Evolutionary conservation across 2,329 filamentous ascomycete genomes (phyloP).

Genomic region (Fusarium concolor): DNA sequence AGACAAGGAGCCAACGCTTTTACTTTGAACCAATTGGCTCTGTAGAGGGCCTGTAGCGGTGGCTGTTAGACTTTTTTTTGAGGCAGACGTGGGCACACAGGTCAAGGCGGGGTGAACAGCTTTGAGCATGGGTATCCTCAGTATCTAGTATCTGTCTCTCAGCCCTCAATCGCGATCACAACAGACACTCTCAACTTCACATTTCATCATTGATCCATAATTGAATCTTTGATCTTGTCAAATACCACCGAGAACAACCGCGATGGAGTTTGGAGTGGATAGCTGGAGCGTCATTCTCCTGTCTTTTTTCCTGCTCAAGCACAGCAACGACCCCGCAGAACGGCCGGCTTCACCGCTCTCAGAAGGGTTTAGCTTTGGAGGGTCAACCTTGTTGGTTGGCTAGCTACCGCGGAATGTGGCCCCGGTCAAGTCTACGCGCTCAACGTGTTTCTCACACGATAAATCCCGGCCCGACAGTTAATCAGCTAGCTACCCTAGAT

Average conservation of each 20-base stretch:
- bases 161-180: neutral
- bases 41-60: neutral
- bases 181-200: neutral
- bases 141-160: too few relatives aligned
- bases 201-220: slow-evolving; percentile 34
- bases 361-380: neutral
- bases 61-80: neutral
- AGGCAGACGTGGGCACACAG: slow-evolving; percentile 6
- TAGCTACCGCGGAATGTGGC: neutral
- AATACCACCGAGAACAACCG: slow-evolving; percentile 33
- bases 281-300: slow-evolving; percentile 37
- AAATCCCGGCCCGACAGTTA: slow-evolving; percentile 17
- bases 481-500: slow-evolving; percentile 21
- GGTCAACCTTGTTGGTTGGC: slow-evolving; percentile 1
- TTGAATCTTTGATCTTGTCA: slow-evolving; percentile 7
- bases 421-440: slow-evolving; percentile 1
- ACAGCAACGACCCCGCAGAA: slow-evolving; percentile 27
- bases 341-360: slow-evolving; percentile 36
- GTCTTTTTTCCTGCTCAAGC: slow-evolving; percentile 21
- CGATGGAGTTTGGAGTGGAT: slow-evolving; percentile 28
- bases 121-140: neutral
- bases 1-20: too few relatives aligned
- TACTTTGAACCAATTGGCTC: slow-evolving; percentile 9
- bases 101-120: slow-evolving; percentile 5
- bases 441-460: slow-evolving; percentile 21